phyloP scores from a whole-genome alignment of 306 rosid species.

The Citrullus mucosospermus region DNA sequence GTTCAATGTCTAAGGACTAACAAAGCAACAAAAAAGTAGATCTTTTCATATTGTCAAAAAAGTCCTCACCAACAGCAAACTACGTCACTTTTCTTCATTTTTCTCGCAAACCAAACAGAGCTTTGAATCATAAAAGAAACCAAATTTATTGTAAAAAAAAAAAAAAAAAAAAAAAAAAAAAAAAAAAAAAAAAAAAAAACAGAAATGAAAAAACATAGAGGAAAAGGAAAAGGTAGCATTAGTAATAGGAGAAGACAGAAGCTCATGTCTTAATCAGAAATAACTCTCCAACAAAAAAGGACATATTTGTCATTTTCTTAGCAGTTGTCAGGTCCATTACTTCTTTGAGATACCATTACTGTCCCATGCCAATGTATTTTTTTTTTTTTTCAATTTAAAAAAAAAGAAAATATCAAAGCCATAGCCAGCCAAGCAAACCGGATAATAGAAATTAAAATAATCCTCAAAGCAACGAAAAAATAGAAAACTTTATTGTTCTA shows the following conservation, averaged over 20 bases:
- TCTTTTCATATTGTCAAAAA: background rate
- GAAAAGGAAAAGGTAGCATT: too few relatives aligned
- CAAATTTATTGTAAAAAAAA: background rate
- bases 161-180: background rate
- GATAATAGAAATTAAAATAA: background rate
- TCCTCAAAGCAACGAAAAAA: background rate
- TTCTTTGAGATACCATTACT: background rate
- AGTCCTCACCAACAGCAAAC: background rate
- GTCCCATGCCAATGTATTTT: background rate
- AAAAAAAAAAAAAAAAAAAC: background rate
- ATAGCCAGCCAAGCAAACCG: conserved; percentile 1
- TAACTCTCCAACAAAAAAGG: background rate
- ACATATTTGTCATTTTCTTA: background rate
- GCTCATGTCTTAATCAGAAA: background rate
- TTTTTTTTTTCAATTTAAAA: background rate
- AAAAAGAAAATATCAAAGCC: background rate
- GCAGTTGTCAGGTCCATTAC: background rate
- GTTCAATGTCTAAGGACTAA: background rate
- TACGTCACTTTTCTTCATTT: background rate
- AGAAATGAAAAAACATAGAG: too few relatives aligned
- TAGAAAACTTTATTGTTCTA: too few relatives aligned
- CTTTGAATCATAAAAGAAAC: background rate
- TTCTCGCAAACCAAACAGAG: background rate
- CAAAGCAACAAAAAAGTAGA: background rate
- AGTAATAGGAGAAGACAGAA: background rate